Percentiles rank a stretch among this genome's conserved stretches.
Conservation (phyloP, 1,284 basidiomycete genomes). For the Apiotrichum domesticum region DNA sequence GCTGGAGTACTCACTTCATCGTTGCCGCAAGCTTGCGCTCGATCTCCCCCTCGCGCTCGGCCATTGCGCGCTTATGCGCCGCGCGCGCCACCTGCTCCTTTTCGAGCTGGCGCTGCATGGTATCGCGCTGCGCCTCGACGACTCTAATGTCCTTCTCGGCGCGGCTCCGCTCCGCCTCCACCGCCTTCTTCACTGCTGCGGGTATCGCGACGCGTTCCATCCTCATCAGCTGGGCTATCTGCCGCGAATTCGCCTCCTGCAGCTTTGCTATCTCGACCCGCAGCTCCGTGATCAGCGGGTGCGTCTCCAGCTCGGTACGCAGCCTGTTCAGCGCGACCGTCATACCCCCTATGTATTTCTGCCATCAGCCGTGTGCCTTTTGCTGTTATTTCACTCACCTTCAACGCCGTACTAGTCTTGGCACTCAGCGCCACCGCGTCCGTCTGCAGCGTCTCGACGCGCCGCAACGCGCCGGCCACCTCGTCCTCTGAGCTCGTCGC, state of each 20-base stretch:
- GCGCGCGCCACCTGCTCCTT: conserved; percentile 16
- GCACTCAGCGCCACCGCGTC: conserved; percentile 15
- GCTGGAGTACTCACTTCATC: conserved; percentile 10
- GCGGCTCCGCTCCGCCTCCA: conserved; percentile 10
- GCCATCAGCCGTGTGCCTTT: conserved; percentile 1
- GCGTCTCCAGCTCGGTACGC: conserved; percentile 10
- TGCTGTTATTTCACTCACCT: conserved; percentile 19
- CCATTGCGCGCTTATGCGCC: too few relatives aligned
- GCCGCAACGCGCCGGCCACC: conserved; percentile 17
- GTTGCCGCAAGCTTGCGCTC: conserved; percentile 11
- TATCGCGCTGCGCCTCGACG: conserved; percentile 16
- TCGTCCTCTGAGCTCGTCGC: conserved; percentile 23
- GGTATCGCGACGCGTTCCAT: conserved; percentile 6
- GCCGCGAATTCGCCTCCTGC: background rate
- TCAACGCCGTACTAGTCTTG: conserved; percentile 26
- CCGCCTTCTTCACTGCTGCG: conserved; percentile 1
- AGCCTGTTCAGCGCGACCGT: conserved; percentile 25
- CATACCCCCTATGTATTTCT: conserved; percentile 32
- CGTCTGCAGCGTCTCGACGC: conserved; percentile 16
- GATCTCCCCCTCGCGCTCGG: conserved; percentile 20
- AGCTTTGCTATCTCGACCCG: background rate
- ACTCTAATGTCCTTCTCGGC: conserved; percentile 11
- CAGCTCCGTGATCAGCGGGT: conserved; percentile 20
- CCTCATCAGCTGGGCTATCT: background rate
- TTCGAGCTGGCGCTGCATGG: conserved; percentile 22